phyloP scores from a whole-genome alignment of 768 basidiomycete genomes.

The Trametes cinnabarina region DNA sequence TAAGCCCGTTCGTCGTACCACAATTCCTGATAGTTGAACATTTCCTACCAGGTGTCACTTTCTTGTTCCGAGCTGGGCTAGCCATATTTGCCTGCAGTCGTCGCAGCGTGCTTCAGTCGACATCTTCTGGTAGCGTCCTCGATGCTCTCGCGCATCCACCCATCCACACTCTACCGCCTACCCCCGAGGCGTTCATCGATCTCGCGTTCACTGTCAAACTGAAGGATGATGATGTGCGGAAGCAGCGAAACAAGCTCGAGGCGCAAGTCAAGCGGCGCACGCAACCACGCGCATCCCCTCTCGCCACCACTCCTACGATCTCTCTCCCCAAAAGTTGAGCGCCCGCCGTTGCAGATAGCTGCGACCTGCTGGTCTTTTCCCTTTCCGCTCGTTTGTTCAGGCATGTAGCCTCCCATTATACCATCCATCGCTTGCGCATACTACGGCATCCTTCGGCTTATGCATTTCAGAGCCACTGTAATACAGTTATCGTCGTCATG shows the following conservation, averaged over 20 bases:
- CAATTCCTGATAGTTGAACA: not conserved
- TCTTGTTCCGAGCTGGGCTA: slow-evolving; percentile 72
- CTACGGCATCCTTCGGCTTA: not conserved
- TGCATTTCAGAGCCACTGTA: not conserved
- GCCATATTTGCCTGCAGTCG: slow-evolving; percentile 61
- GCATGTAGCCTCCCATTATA: not conserved
- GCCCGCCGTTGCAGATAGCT: not conserved
- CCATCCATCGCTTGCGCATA: not conserved
- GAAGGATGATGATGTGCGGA: slow-evolving; percentile 77
- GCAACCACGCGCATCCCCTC: slow-evolving; percentile 33
- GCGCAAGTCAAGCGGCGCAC: slow-evolving; percentile 65
- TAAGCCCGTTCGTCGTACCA: slow-evolving; percentile 29
- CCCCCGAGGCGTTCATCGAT: slow-evolving; percentile 61
- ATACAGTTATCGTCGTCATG: not conserved
- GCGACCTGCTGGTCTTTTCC: not conserved
- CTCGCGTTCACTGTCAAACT: slow-evolving; percentile 63
- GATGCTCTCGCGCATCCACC: slow-evolving; percentile 51
- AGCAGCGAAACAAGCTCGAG: slow-evolving; percentile 73
- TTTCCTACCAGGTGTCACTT: slow-evolving; percentile 54
- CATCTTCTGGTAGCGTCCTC: slow-evolving; percentile 46
- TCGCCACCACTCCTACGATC: slow-evolving; percentile 10
- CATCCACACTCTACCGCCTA: slow-evolving; percentile 50
- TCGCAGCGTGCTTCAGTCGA: slow-evolving; percentile 53
- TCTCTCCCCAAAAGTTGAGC: slow-evolving; percentile 15
- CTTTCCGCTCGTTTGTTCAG: not conserved